A percentile compares a stretch with the other conserved stretches of the same genome.
Conservation (phyloP, 768 basidiomycete species). For the Suillus bovinus region DNA sequence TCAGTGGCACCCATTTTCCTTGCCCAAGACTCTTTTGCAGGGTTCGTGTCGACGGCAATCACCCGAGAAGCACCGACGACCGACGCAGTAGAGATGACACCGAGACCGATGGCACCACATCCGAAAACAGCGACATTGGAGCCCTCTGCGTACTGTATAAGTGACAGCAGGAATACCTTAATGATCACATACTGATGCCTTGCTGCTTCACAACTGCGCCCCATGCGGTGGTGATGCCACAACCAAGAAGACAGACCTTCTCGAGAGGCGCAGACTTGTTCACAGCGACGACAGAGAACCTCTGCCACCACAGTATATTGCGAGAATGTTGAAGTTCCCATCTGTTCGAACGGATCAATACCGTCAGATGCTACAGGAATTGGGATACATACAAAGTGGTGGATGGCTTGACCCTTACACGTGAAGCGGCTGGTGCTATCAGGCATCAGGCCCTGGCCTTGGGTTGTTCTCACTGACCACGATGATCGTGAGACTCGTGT, state of each 20-base stretch:
- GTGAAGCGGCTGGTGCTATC: slow-evolving; percentile 88
- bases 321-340: slow-evolving; percentile 99
- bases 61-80: slow-evolving; percentile 82
- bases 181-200: slow-evolving; percentile 62
- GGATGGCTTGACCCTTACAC: slow-evolving; percentile 80
- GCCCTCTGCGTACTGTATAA: slow-evolving; percentile 49
- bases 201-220: slow-evolving; percentile 92
- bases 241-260: slow-evolving; percentile 95
- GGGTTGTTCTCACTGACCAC: slow-evolving; percentile 79
- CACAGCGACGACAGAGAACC: slow-evolving; percentile 92
- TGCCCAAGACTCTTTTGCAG: slow-evolving; percentile 84
- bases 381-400: slow-evolving; percentile 77
- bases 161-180: not conserved
- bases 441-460: slow-evolving; percentile 95
- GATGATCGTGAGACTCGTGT: slow-evolving; percentile 1
- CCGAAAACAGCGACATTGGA: slow-evolving; percentile 95
- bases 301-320: slow-evolving; percentile 99
- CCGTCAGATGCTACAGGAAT: not conserved
- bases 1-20: slow-evolving; percentile 93
- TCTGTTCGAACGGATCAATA: slow-evolving; percentile 47
- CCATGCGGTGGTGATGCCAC: slow-evolving; percentile 98
- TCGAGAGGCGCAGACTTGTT: slow-evolving; percentile 85
- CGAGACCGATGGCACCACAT: slow-evolving; percentile 94
- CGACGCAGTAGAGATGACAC: slow-evolving; percentile 80
- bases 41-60: slow-evolving; percentile 92